Conservation (phyloP, 2,329 filamentous ascomycete species). For the Aureobasidium sp. region DNA sequence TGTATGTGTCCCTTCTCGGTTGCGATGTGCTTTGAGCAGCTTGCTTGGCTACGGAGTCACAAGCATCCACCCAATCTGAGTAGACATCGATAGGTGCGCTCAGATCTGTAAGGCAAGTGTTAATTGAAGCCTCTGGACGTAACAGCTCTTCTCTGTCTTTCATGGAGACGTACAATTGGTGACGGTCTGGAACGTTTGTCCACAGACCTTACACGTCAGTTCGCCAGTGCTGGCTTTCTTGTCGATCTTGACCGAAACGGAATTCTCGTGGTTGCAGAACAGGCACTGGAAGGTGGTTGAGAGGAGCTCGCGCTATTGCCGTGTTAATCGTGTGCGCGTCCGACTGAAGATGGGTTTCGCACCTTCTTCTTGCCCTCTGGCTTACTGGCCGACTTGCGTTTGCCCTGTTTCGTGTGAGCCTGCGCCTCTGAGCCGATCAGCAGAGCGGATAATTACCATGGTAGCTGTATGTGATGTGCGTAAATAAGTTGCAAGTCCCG, state of each 20-base stretch:
- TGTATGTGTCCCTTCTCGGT: constrained; percentile 11
- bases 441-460: not conserved
- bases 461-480: not conserved
- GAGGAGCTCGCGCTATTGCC: constrained; percentile 50
- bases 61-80: constrained; percentile 97
- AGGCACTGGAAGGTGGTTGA: constrained; percentile 88
- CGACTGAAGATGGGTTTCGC: constrained; percentile 14
- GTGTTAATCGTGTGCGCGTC: not conserved
- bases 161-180: constrained; percentile 66
- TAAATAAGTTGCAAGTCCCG: not conserved
- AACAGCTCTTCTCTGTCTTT: not conserved
- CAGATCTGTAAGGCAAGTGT: constrained; percentile 51
- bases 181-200: constrained; percentile 83
- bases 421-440: not conserved
- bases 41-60: constrained; percentile 60
- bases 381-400: constrained; percentile 79
- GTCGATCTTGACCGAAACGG: constrained; percentile 82
- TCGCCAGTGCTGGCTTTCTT: constrained; percentile 84
- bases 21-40: constrained; percentile 23
- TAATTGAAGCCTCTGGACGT: constrained; percentile 4
- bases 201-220: constrained; percentile 85
- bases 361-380: constrained; percentile 78
- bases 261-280: constrained; percentile 97
- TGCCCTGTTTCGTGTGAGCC: constrained; percentile 51
- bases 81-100: constrained; percentile 92